These are phyloP conservation scores for Rugosomyces carneus DNA, from an alignment of 1,284 basidiomycete genomes.

Conservation along the genomic window DNA sequence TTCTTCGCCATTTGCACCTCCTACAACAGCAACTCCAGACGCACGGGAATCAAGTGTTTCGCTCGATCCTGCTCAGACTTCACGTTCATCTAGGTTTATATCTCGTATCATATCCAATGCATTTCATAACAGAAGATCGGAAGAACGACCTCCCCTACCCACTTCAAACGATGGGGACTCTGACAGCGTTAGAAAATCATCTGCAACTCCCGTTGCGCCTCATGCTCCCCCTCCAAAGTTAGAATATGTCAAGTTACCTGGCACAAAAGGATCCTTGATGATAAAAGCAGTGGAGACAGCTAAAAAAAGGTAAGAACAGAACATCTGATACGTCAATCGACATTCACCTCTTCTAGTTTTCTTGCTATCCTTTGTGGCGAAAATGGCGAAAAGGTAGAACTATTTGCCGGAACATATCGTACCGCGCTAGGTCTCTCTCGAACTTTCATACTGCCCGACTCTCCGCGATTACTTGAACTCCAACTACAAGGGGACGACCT, in stretches of 20 bases:
- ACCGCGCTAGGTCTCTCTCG: constrained; percentile 75
- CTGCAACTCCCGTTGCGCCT: constrained; percentile 29
- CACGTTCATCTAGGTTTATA: constrained; percentile 54
- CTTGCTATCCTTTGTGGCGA: constrained; percentile 88
- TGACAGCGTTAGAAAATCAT: constrained; percentile 26
- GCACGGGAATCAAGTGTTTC: constrained; percentile 19
- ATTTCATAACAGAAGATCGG: constrained; percentile 50
- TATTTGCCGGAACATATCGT: constrained; percentile 82
- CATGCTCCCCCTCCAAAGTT: constrained; percentile 73
- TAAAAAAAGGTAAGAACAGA: constrained; percentile 64
- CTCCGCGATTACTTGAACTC: constrained; percentile 76
- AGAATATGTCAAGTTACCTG: constrained; percentile 84
- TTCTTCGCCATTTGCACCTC: constrained; percentile 22
- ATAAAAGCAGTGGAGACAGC: constrained; percentile 82
- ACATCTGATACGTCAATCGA: neutral
- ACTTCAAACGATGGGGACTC: constrained; percentile 28
- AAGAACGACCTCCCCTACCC: constrained; percentile 39
- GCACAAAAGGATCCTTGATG: constrained; percentile 79
- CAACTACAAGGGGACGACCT: constrained; percentile 88
- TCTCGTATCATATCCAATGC: constrained; percentile 67
- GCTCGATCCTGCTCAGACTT: constrained; percentile 26
- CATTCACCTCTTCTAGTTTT: constrained; percentile 44
- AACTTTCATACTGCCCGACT: constrained; percentile 85
- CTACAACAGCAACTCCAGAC: constrained; percentile 22
- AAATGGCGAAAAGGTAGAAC: constrained; percentile 84